Percentiles rank a stretch among this genome's conserved stretches.
Conservation (phyloP, 2,329 filamentous ascomycete genomes). For the Tolypocladium inflatum region DNA sequence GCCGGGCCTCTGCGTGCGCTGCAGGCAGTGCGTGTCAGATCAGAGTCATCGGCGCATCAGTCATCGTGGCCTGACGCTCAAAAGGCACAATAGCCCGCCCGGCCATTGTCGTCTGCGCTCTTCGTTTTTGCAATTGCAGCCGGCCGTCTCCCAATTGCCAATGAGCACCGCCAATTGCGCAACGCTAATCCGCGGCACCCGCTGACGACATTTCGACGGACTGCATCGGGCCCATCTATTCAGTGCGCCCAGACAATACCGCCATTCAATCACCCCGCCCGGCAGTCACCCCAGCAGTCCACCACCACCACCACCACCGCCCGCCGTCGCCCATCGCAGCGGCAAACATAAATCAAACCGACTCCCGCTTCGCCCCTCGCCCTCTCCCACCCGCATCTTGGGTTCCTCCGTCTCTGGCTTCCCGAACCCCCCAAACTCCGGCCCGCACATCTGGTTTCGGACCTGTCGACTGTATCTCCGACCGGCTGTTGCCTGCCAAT, state of each 20-base stretch:
- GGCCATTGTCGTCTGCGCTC: background rate
- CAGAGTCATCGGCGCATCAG: conserved; percentile 1
- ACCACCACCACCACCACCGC: background rate
- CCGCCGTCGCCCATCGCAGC: background rate
- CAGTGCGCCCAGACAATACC: background rate
- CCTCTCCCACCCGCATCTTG: background rate
- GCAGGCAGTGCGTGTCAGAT: background rate
- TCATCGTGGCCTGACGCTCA: background rate
- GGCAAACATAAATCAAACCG: background rate
- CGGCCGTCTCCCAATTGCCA: background rate
- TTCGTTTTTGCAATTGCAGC: background rate
- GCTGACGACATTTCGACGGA: conserved; percentile 3
- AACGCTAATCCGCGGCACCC: background rate
- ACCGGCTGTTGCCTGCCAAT: background rate
- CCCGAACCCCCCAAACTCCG: background rate
- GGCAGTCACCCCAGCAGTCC: background rate
- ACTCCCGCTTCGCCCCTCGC: background rate
- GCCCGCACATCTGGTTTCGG: background rate
- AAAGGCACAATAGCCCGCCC: background rate
- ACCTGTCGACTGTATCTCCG: background rate
- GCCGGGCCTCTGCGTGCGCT: background rate
- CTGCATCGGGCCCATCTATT: background rate
- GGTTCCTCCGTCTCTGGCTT: background rate
- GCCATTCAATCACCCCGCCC: background rate
- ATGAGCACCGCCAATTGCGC: conserved; percentile 2